Conservation (phyloP, 2,329 filamentous ascomycete genomes). For the Fusarium sp. region DNA sequence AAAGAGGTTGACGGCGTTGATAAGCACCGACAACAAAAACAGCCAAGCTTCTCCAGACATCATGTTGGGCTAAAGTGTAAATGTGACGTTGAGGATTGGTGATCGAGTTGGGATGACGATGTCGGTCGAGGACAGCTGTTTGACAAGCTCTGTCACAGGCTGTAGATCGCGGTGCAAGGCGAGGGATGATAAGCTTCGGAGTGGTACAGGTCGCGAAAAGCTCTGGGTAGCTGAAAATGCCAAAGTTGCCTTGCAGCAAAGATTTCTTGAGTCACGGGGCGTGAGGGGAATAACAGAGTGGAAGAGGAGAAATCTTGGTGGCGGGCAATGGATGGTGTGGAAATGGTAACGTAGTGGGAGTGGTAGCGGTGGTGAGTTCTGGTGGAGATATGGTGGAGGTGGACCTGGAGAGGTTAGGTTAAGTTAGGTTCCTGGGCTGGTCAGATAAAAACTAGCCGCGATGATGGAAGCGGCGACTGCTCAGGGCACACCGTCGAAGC, state of each 20-base stretch:
- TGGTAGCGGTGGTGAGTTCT: conserved; percentile 41
- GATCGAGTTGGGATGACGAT: conserved; percentile 23
- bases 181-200: conserved; percentile 29
- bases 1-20: conserved; percentile 99
- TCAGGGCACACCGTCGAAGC: conserved; percentile 22
- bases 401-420: conserved; percentile 34
- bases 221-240: neutral
- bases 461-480: conserved; percentile 41
- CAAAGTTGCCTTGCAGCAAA: conserved; percentile 27
- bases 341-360: conserved; percentile 14
- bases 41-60: conserved; percentile 99
- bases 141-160: conserved; percentile 44
- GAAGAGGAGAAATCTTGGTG: conserved; percentile 42
- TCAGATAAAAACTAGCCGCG: conserved; percentile 32
- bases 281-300: conserved; percentile 30
- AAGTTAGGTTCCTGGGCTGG: conserved; percentile 7
- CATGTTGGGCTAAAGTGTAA: conserved; percentile 44
- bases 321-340: conserved; percentile 42
- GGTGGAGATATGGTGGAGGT: conserved; percentile 40
- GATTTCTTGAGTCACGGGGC: neutral
- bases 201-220: conserved; percentile 4
- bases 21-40: conserved; percentile 96
- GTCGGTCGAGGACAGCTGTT: conserved; percentile 42
- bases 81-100: conserved; percentile 10
- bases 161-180: conserved; percentile 27